Evolutionary conservation across 2,329 filamentous ascomycete genomes (phyloP), one percentile per base, ranked within the genome.

Genomic region (Clonostachys byssicola): DNA sequence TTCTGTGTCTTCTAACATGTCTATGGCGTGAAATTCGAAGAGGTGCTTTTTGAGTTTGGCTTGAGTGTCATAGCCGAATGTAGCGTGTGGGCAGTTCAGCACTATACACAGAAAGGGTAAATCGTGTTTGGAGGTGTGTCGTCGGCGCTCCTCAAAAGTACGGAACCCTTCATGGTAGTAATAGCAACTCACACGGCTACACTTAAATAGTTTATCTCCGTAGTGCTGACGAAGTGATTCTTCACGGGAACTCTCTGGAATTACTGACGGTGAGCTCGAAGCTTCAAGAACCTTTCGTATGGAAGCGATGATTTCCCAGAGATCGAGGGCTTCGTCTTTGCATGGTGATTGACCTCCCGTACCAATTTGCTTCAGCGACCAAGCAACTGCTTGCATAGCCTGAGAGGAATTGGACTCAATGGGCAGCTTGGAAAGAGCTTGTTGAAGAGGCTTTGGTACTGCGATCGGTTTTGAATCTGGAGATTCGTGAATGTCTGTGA

Each of bases 131-230:
- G 59, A 56, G 10, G 61, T 47, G 49, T 75, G 72, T 5, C 51
- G 47, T 2, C 73, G 63, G 7, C 62, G 58, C 1, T 51, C 52
- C 10, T 56, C 51, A 2, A 52, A 40, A 9, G 54, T 58, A 7
- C 55, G 54, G 54, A 72, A 74, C 0, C 73, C 72, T 39, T 69
- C 57, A 41, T 70, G 60, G 52, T 74, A 75, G 55, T 63, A 71
- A 12, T 56, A 57, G 53, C 72, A 75, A 3, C 56, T 64, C 10
- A 67, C 57, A n/a, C 60, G 63, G 3, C 55, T 49, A 52, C 72
- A 75, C 47, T 74, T 74, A 60, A 61, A 74, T 10, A 60, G 42
- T 9, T 60, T 62, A 5, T 51, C 34, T 6, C 72, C 70, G 47
- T 75, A 73, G 40, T 61, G 64, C 23, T 53, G 42, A 47, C 52